phyloP scores from a whole-genome alignment of 202 grass and related monocot species.

The Setaria viridis region DNA sequence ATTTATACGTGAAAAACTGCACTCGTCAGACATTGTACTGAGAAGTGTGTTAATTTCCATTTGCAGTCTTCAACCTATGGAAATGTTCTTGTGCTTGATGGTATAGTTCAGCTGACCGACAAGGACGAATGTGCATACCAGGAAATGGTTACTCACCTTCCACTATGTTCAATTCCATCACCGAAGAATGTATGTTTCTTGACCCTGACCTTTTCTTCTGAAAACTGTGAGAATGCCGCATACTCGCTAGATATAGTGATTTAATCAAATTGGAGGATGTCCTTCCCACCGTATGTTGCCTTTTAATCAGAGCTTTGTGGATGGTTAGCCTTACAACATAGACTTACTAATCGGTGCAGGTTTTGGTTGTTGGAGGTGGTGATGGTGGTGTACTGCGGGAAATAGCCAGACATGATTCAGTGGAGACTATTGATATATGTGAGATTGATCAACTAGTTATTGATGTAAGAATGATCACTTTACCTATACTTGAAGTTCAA shows the following conservation, averaged over 20 bases:
- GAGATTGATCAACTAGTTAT: constrained; percentile 97
- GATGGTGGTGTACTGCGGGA: constrained; percentile 95
- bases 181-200: constrained; percentile 80
- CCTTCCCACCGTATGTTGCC: not conserved
- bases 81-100: constrained; percentile 95
- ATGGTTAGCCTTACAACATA: not conserved
- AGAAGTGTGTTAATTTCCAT: constrained; percentile 26
- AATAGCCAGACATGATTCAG: constrained; percentile 80
- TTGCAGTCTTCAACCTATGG: constrained; percentile 86
- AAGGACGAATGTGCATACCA: constrained; percentile 98
- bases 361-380: constrained; percentile 96
- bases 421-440: constrained; percentile 92
- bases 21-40: not conserved
- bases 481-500: constrained; percentile 21
- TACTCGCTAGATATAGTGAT: not conserved
- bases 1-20: not conserved
- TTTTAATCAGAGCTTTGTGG: not conserved
- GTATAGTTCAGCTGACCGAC: constrained; percentile 93
- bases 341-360: constrained; percentile 50
- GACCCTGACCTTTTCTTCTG: not conserved
- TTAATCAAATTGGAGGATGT: not conserved
- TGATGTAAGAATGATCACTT: constrained; percentile 65
- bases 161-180: constrained; percentile 86
- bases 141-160: constrained; percentile 94
- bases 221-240: not conserved